These are phyloP conservation scores for Kregervanrija fluxuum DNA, from an alignment of 805 yeast species.

Conservation along the genomic window DNA sequence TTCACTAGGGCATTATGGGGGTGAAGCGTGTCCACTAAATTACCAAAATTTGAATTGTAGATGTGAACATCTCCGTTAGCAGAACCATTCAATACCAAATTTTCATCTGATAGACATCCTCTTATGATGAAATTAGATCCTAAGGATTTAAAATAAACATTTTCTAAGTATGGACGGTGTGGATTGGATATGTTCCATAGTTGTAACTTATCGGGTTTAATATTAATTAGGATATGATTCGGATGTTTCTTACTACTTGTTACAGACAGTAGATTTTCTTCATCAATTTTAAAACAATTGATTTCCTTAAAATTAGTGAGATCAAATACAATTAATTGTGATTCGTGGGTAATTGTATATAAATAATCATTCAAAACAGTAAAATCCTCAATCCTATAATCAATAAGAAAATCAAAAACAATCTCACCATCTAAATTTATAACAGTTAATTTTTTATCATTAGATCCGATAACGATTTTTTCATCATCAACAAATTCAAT, in stretches of 20 bases:
- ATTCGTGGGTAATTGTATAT: slow-evolving; percentile 50
- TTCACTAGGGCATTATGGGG: slow-evolving; percentile 68
- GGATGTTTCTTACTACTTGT: slow-evolving; percentile 39
- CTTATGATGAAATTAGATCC: slow-evolving; percentile 67
- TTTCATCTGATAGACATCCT: slow-evolving; percentile 72
- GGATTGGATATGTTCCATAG: slow-evolving; percentile 68
- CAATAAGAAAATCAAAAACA: slow-evolving; percentile 18
- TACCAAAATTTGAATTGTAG: slow-evolving; percentile 72
- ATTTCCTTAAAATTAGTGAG: slow-evolving; percentile 34
- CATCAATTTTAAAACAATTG: slow-evolving; percentile 52
- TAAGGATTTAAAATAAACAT: slow-evolving; percentile 64
- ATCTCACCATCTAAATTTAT: slow-evolving; percentile 33
- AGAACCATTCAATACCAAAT: slow-evolving; percentile 70
- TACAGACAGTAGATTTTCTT: slow-evolving; percentile 26
- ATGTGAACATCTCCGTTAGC: slow-evolving; percentile 74
- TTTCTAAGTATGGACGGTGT: slow-evolving; percentile 36
- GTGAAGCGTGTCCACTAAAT: slow-evolving; percentile 49
- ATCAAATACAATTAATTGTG: too few relatives aligned
- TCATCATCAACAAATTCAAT: slow-evolving; percentile 55
- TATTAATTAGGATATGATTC: slow-evolving; percentile 47
- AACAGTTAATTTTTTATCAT: slow-evolving; percentile 55
- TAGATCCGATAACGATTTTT: slow-evolving; percentile 65
- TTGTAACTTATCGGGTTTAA: slow-evolving; percentile 70
- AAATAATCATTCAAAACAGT: slow-evolving; percentile 62
- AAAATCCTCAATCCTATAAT: slow-evolving; percentile 56